Evolutionary conservation across 2,329 filamentous ascomycete species (phyloP).

Genomic region (Colletotrichum filicis): DNA sequence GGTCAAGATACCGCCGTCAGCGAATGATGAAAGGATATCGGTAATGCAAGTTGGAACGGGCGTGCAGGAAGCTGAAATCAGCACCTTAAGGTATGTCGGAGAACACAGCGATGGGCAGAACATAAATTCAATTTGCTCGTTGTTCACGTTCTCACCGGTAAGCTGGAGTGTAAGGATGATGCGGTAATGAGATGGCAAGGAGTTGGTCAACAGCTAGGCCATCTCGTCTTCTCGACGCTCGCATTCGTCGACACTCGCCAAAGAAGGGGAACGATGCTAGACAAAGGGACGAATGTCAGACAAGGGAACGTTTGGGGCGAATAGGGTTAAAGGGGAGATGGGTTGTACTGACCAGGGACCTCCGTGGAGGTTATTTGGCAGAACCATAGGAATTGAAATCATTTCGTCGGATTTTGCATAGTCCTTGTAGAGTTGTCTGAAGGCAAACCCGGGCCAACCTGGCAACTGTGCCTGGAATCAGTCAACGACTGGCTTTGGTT

Average conservation of each 20-base stretch:
- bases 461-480: neutral
- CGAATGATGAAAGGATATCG: neutral
- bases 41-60: neutral
- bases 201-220: neutral
- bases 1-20: neutral
- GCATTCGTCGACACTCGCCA: conserved; percentile 13
- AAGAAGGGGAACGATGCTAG: neutral
- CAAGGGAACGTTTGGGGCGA: conserved; percentile 27
- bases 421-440: neutral
- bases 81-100: neutral
- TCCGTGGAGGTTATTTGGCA: conserved; percentile 15
- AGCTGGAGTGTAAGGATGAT: neutral
- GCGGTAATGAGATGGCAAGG: neutral
- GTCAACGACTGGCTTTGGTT: neutral
- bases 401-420: conserved; percentile 1
- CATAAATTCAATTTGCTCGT: neutral
- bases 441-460: neutral
- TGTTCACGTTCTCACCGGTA: neutral
- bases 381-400: conserved; percentile 26
- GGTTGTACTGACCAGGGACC: neutral
- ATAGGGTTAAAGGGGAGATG: conserved; percentile 1
- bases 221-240: conserved; percentile 12
- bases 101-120: neutral
- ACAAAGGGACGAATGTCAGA: conserved; percentile 14
- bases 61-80: conserved; percentile 7